Conservation (phyloP, 768 basidiomycete species). For the Kwoniella europaea region DNA sequence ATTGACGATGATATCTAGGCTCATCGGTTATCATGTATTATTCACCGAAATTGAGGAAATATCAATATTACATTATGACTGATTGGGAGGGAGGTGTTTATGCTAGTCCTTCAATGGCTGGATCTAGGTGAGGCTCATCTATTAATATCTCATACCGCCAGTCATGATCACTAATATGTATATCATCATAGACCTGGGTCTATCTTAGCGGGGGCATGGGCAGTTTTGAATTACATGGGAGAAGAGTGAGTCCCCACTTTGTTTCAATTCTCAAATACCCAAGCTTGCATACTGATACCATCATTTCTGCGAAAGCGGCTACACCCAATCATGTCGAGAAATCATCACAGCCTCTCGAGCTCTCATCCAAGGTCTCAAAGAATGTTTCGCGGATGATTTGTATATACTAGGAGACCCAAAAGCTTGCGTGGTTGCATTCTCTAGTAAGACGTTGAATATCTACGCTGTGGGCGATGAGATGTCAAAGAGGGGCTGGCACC, state of each 20-base stretch:
- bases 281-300: neutral
- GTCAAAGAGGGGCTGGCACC: constrained; percentile 84
- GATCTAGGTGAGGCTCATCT: constrained; percentile 71
- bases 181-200: constrained; percentile 73
- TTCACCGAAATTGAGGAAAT: constrained; percentile 71
- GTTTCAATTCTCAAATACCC: too few relatives aligned
- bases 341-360: constrained; percentile 77
- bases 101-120: constrained; percentile 84
- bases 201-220: constrained; percentile 93
- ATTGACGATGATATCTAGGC: constrained; percentile 63
- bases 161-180: neutral
- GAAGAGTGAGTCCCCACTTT: constrained; percentile 66
- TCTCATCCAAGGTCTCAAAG: constrained; percentile 68
- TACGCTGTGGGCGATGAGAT: constrained; percentile 89
- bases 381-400: constrained; percentile 65
- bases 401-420: constrained; percentile 87
- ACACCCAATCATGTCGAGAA: constrained; percentile 77
- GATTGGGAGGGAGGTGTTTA: constrained; percentile 82
- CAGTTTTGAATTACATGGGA: constrained; percentile 92
- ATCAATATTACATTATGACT: constrained; percentile 85
- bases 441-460: constrained; percentile 69
- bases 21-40: constrained; percentile 94
- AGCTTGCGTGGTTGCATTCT: constrained; percentile 90
- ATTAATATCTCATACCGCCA: neutral
- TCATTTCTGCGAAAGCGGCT: constrained; percentile 66